phyloP scores from a whole-genome alignment of 495 filamentous ascomycete species.

The Monascus purpureus region DNA sequence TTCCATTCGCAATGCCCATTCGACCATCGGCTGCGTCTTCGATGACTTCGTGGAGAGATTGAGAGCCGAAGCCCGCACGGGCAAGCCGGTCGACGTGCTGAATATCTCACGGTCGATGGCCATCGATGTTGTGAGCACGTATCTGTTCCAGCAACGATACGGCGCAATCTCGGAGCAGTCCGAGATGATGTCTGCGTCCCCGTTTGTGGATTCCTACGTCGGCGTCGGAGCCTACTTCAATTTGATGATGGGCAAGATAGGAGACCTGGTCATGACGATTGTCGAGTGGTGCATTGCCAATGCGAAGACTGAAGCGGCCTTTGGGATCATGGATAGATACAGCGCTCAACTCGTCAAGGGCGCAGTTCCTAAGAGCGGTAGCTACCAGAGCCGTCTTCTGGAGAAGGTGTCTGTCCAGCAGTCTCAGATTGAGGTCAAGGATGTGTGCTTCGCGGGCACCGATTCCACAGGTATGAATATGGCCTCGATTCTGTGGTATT shows the following conservation, averaged over 20 bases:
- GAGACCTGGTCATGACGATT: slow-evolving; percentile 19
- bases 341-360: slow-evolving; percentile 18
- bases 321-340: slow-evolving; percentile 23
- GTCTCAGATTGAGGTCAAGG: slow-evolving; percentile 30
- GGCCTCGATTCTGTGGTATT: slow-evolving; percentile 26
- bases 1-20: slow-evolving; percentile 17
- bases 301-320: slow-evolving; percentile 13
- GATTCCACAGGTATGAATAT: slow-evolving; percentile 34
- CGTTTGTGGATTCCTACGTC: slow-evolving; percentile 31
- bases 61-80: slow-evolving; percentile 12
- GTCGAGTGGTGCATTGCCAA: slow-evolving; percentile 13
- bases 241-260: slow-evolving; percentile 17
- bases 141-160: slow-evolving; percentile 32
- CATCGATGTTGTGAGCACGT: slow-evolving; percentile 28
- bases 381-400: slow-evolving; percentile 34
- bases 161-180: slow-evolving; percentile 21
- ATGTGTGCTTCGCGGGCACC: slow-evolving; percentile 21
- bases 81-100: slow-evolving; percentile 27
- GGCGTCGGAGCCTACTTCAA: slow-evolving; percentile 36
- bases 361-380: slow-evolving; percentile 12
- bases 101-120: slow-evolving; percentile 28
- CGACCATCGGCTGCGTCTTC: slow-evolving; percentile 17
- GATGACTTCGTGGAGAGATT: slow-evolving; percentile 23
- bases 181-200: slow-evolving; percentile 17
- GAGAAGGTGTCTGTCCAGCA: slow-evolving; percentile 23